These are phyloP conservation scores for Hymenoscyphus fructigenus DNA, from an alignment of 2,329 filamentous ascomycete species.

Conservation along the genomic window DNA sequence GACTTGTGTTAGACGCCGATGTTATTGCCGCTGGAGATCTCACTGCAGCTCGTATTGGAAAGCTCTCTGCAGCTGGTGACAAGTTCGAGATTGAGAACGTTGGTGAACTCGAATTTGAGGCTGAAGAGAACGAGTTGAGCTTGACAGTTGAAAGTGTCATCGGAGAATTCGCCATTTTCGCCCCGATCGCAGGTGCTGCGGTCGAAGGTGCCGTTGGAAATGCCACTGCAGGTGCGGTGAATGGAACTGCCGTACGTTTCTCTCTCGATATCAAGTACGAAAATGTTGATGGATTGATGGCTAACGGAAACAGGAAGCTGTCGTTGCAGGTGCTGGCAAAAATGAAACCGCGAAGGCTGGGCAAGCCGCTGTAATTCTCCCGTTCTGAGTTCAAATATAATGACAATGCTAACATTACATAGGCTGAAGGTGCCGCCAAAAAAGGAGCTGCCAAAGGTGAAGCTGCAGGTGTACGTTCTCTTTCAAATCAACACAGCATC, in stretches of 20 bases:
- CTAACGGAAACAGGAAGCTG: not conserved
- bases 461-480: not conserved
- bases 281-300: not conserved
- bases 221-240: not conserved
- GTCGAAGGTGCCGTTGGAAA: not conserved
- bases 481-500: too few relatives aligned
- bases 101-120: constrained; percentile 44
- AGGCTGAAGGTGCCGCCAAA: not conserved
- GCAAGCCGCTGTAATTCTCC: too few relatives aligned
- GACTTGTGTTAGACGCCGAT: constrained; percentile 28
- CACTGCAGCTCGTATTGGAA: constrained; percentile 39
- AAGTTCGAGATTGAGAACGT: constrained; percentile 40
- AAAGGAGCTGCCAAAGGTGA: not conserved
- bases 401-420: too few relatives aligned
- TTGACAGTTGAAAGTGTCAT: constrained; percentile 25
- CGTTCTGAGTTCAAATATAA: too few relatives aligned
- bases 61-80: constrained; percentile 39
- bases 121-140: constrained; percentile 41
- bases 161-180: constrained; percentile 28
- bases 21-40: constrained; percentile 35
- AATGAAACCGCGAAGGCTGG: too few relatives aligned
- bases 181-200: not conserved
- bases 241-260: not conserved
- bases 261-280: not conserved
- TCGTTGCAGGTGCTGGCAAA: not conserved